Evolutionary conservation across 768 basidiomycete genomes (phyloP).

Genomic region (Macrocybe gigantea): DNA sequence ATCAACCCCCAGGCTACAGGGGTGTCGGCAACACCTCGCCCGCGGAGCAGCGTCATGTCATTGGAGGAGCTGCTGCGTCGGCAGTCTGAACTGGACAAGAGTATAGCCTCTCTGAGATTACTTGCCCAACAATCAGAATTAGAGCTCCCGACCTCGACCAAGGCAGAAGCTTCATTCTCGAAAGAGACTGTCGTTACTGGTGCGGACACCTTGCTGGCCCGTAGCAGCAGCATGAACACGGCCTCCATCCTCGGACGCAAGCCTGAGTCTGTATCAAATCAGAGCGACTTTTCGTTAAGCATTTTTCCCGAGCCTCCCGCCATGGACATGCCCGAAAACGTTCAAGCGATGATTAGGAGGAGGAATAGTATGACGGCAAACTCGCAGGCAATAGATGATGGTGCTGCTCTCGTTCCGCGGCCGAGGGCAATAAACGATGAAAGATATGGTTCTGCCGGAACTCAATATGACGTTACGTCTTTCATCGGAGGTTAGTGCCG

Average conservation of each 20-base stretch:
- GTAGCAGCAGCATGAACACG: background rate
- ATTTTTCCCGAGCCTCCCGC: conserved; percentile 62
- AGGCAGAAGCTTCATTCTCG: too few species aligned
- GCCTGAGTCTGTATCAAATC: conserved; percentile 27
- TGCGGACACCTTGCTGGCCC: too few species aligned
- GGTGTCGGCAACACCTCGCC: conserved; percentile 12
- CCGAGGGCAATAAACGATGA: background rate
- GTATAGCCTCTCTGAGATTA: conserved; percentile 51
- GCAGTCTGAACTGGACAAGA: conserved; percentile 59
- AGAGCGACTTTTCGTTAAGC: conserved; percentile 64
- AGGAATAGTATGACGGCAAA: too few species aligned
- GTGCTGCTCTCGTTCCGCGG: too few species aligned
- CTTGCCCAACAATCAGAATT: conserved; percentile 24
- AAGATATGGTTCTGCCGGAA: conserved; percentile 38
- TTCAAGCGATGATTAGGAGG: background rate
- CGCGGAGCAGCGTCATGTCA: conserved; percentile 25
- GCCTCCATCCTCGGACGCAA: conserved; percentile 14
- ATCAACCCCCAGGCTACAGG: conserved; percentile 8
- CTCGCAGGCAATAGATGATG: too few species aligned
- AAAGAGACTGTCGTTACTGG: too few species aligned
- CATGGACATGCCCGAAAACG: background rate
- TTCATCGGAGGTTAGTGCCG: conserved; percentile 49
- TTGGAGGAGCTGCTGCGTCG: conserved; percentile 51
- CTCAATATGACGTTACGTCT: conserved; percentile 68
- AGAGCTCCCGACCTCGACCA: background rate